Evolutionary conservation across 1,284 basidiomycete genomes (phyloP).

Genomic region (Fomitopsis pinicola): DNA sequence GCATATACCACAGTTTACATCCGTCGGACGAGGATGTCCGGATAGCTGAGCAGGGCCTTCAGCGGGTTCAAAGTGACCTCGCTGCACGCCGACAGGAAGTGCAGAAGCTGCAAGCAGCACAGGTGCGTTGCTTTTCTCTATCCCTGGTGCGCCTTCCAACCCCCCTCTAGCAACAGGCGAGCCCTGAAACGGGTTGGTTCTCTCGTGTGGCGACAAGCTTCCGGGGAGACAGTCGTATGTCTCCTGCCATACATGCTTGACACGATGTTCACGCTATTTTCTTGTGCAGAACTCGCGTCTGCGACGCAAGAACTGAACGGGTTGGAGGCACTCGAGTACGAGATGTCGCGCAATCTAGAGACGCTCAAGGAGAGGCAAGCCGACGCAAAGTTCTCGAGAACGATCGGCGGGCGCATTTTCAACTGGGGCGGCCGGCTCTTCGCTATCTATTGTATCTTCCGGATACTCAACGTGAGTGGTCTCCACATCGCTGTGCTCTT

Average conservation of each 20-base stretch:
- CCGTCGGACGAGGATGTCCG: constrained; percentile 48
- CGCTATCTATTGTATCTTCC: constrained; percentile 64
- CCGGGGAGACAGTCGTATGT: constrained; percentile 44
- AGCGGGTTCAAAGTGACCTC: constrained; percentile 50
- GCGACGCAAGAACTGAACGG: constrained; percentile 54
- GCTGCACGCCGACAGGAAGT: constrained; percentile 33
- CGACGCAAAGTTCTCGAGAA: constrained; percentile 46
- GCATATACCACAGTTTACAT: constrained; percentile 21
- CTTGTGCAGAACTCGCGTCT: constrained; percentile 29
- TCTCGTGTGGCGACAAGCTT: constrained; percentile 44
- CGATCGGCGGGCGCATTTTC: constrained; percentile 50
- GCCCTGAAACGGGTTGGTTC: constrained; percentile 37
- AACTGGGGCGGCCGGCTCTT: constrained; percentile 49
- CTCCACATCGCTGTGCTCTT: background rate
- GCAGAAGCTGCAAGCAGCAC: constrained; percentile 29
- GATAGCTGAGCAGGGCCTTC: constrained; percentile 44
- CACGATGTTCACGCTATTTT: constrained; percentile 9
- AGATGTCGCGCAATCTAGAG: constrained; percentile 61
- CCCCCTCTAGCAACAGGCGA: constrained; percentile 10
- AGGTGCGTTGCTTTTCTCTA: constrained; percentile 20
- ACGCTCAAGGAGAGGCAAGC: constrained; percentile 45
- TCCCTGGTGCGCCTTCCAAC: background rate
- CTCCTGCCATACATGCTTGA: constrained; percentile 8
- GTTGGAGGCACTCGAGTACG: constrained; percentile 60
- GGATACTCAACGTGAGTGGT: constrained; percentile 57